Percentiles rank a stretch among this genome's conserved stretches.
phyloP scores from a whole-genome alignment of 2,329 filamentous ascomycete genomes.

The Hypomyces rosellus region DNA sequence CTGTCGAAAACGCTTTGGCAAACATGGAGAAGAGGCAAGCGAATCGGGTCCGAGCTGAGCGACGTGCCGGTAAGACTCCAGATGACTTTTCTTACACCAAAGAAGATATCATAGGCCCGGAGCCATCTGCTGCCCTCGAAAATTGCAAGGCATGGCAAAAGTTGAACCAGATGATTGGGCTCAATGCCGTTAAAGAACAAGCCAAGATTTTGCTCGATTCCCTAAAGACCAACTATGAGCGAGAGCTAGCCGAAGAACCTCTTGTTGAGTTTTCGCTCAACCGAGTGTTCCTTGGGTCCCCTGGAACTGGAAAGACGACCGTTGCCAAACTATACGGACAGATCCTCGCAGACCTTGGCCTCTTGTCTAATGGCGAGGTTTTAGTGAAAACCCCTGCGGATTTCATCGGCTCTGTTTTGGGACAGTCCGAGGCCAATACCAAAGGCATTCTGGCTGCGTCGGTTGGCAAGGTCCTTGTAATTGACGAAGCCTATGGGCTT shows the following conservation, averaged over 20 bases:
- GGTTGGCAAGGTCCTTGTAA: slow-evolving; percentile 68
- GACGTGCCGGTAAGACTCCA: slow-evolving; percentile 32
- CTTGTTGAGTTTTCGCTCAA: slow-evolving; percentile 58
- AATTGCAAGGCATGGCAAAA: slow-evolving; percentile 50
- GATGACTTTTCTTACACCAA: slow-evolving; percentile 56
- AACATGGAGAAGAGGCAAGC: slow-evolving; percentile 54
- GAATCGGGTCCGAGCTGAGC: slow-evolving; percentile 43
- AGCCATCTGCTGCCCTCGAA: slow-evolving; percentile 48
- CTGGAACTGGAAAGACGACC: slow-evolving; percentile 71
- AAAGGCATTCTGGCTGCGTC: slow-evolving; percentile 64
- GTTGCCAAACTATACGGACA: slow-evolving; percentile 67
- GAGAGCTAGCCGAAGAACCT: slow-evolving; percentile 57
- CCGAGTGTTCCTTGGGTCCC: slow-evolving; percentile 62
- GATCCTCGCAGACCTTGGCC: slow-evolving; percentile 60
- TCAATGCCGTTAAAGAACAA: slow-evolving; percentile 56
- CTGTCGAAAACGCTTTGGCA: slow-evolving; percentile 56
- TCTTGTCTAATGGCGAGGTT: slow-evolving; percentile 65
- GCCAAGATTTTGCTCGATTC: slow-evolving; percentile 54
- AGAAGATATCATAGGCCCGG: slow-evolving; percentile 66
- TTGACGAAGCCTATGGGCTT: slow-evolving; percentile 73
- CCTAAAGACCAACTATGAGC: slow-evolving; percentile 56
- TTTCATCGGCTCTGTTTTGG: slow-evolving; percentile 59
- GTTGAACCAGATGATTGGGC: slow-evolving; percentile 52
- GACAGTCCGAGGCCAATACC: slow-evolving; percentile 63
- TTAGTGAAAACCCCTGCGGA: slow-evolving; percentile 67